Base-by-base conservation (phyloP, 768 basidiomycete genomes). In the Tephrocybe sp. region DNA sequence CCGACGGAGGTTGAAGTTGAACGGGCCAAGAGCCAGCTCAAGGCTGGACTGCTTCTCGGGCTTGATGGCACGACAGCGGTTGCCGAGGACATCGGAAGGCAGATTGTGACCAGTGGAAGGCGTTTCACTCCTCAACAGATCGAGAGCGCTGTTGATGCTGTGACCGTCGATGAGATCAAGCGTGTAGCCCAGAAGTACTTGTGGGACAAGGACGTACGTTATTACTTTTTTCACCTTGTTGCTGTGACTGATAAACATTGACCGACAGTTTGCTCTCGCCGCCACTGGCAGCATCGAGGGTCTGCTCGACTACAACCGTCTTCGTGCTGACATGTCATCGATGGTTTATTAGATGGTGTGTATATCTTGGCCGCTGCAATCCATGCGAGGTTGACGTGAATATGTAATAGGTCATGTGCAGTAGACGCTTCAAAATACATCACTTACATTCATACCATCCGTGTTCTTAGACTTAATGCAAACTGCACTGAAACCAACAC, bases 1-100 rank as follows among this genome's bases (percentile, higher is more conserved):
- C 94, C 95, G 5, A 86, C 87, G 2, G 76, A 80, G 27, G 80
- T 83, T 27, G 94, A 96, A 72, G 93, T 98, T 54, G 95, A 98
- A 79, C 84, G 97, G 39, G 94, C 96, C 44, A 99, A 99, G 82
- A 93, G 89, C 64, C 97, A 98, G 74, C 84, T 98, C 59, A 99
- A 98, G 79, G 95, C 96, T 44, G 88, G 86, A 49, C 74, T 98
- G 57, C 75, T 99, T 35, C 82, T 99, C 42, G 78, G 86, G 51
- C 76, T 98, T 35, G 97, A 98, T 60, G 97, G 97, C n/a, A 89
- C 92, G 15, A 98, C 94, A 26, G 92, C 94, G 44, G 81, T 95
- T 54, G 96, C 97, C 27, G 97, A 99, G 76, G 97, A 99, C 63
- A 94, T 98, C 69, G 96, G 97, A n/a, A 77, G 95, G 60, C 96